These are phyloP conservation scores for Rhododendron ferrugineum DNA, from an alignment of 148 eudicot genomes.

Conservation along the genomic window DNA sequence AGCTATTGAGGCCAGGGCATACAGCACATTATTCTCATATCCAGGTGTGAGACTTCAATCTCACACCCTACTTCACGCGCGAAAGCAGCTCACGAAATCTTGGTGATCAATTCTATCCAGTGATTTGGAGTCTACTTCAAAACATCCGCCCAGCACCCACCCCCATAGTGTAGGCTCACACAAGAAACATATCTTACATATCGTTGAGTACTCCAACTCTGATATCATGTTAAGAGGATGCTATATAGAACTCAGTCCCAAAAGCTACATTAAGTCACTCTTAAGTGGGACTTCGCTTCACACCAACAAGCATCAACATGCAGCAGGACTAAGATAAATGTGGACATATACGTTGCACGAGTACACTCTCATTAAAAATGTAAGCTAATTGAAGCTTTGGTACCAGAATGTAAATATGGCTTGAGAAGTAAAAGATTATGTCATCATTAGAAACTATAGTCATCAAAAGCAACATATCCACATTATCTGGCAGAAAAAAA, in stretches of 20 bases:
- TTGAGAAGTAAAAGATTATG: neutral
- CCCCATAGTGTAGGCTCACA: neutral
- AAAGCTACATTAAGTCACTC: neutral
- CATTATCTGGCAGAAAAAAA: neutral
- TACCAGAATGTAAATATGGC: neutral
- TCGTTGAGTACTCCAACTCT: slow-evolving; percentile 33
- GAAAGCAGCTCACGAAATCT: neutral
- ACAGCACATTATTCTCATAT: neutral
- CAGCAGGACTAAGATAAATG: neutral
- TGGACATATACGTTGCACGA: neutral
- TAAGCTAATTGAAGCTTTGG: neutral
- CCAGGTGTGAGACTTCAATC: neutral
- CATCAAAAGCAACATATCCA: slow-evolving; percentile 1
- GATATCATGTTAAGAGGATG: neutral
- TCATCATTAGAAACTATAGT: neutral
- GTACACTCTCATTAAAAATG: neutral
- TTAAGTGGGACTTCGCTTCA: neutral
- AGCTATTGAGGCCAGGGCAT: neutral
- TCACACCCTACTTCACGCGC: neutral
- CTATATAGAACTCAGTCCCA: neutral
- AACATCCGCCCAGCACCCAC: neutral
- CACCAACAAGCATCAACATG: neutral
- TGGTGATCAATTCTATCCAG: neutral
- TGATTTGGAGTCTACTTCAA: neutral
- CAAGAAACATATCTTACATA: neutral